These are phyloP conservation scores for Marsdenia floribunda DNA, from an alignment of 257 asterid genomes.

Conservation along the genomic window DNA sequence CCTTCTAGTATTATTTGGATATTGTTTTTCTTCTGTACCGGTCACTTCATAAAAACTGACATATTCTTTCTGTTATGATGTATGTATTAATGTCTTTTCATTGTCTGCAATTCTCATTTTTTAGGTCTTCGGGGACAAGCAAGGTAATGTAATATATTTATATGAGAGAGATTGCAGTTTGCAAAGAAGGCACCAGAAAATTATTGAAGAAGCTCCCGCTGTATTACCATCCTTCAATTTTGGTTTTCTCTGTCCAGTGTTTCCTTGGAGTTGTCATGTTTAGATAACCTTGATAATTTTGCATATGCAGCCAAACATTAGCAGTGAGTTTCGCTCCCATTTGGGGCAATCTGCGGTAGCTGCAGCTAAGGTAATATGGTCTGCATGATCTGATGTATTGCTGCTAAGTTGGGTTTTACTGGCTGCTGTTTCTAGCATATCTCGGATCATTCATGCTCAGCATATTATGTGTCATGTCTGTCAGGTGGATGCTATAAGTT, in stretches of 20 bases:
- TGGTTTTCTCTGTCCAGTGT: conserved; percentile 12
- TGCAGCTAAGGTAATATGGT: conserved; percentile 80
- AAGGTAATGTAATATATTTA: conserved; percentile 79
- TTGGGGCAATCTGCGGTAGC: conserved; percentile 97
- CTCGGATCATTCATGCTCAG: neutral
- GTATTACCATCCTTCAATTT: conserved; percentile 36
- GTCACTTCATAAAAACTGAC: neutral
- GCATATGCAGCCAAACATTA: conserved; percentile 73
- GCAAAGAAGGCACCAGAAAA: conserved; percentile 98
- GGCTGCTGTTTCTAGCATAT: neutral
- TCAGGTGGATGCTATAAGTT: neutral
- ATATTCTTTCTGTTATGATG: neutral
- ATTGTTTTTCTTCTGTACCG: neutral
- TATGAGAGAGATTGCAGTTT: conserved; percentile 98
- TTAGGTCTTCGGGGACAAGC: conserved; percentile 91
- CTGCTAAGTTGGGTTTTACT: conserved; percentile 3
- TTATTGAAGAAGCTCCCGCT: conserved; percentile 99
- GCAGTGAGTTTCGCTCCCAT: conserved; percentile 59
- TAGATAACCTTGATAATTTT: conserved; percentile 22
- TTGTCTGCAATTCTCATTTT: conserved; percentile 13
- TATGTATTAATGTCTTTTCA: neutral
- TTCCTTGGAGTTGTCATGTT: conserved; percentile 9
- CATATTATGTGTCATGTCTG: neutral
- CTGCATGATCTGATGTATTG: conserved; percentile 13
- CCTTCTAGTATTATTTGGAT: neutral